A percentile compares a stretch with the other conserved stretches of the same genome.
Conservation (phyloP, 306 rosid species). For the Spatholobus suberectus region DNA sequence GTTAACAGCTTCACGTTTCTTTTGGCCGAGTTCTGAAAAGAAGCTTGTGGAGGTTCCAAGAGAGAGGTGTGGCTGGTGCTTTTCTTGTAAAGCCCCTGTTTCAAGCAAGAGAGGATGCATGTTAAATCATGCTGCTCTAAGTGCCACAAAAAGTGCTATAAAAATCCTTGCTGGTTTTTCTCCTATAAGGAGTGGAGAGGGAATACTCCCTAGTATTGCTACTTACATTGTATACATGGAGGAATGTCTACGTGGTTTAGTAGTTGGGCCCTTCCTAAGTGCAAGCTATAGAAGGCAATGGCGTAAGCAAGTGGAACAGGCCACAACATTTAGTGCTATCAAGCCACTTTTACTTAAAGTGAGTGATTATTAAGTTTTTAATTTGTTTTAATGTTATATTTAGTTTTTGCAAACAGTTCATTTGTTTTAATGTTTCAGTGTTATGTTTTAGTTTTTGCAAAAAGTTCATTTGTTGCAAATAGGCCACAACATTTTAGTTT, state of each 20-base stretch:
- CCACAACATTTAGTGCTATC: constrained; percentile 60
- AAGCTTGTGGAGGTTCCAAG: constrained; percentile 97
- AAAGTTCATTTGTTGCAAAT: not conserved
- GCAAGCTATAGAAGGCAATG: constrained; percentile 71
- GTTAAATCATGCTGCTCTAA: constrained; percentile 89
- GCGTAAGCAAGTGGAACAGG: constrained; percentile 74
- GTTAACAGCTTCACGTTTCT: constrained; percentile 80
- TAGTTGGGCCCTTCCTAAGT: constrained; percentile 78
- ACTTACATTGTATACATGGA: constrained; percentile 80
- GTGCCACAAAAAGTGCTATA: constrained; percentile 89
- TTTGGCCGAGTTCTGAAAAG: constrained; percentile 94
- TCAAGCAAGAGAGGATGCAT: constrained; percentile 97
- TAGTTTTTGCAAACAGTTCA: constrained; percentile 18
- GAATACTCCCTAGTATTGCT: constrained; percentile 77
- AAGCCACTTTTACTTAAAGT: constrained; percentile 80
- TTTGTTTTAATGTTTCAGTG: not conserved
- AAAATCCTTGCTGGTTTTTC: constrained; percentile 71
- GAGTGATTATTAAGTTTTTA: constrained; percentile 45
- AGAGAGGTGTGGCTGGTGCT: constrained; percentile 99
- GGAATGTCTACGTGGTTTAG: constrained; percentile 77
- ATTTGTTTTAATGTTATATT: constrained; percentile 16
- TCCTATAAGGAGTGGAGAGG: constrained; percentile 76
- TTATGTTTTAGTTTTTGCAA: constrained; percentile 20
- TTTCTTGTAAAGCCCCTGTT: constrained; percentile 81
- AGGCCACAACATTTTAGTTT: no score